Base-by-base conservation (phyloP, 768 basidiomycete genomes). In the Inosperma sp. region DNA sequence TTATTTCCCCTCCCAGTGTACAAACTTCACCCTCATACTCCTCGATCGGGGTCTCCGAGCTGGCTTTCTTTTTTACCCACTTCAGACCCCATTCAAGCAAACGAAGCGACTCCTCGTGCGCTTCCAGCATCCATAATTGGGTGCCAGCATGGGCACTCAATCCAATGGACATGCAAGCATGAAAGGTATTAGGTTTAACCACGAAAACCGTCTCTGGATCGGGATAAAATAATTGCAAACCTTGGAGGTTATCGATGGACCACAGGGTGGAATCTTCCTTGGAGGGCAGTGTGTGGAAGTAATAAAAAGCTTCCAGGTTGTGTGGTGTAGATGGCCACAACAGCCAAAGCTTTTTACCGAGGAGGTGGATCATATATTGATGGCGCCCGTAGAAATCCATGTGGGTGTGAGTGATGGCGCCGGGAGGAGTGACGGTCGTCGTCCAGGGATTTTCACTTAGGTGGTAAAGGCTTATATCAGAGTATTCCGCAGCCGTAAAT, bases 281-380 rank as follows among this genome's bases (percentile, higher is more conserved):
- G 4, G 48, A 1, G 2, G 7, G 14, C 21, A 21, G 31, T 4
- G 33, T 36, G 14, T 49, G 48, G 16, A n/a, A 5, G 0, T 14
- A 10, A 12, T 7, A 27, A 1, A 49, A 5, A 2, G 1, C 16
- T 13, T n/a, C 25, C 3, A 39, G 23, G 19, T 49, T 49, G 3
- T 49, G 17, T 0, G 2, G 4, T 3, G 48, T 25, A 16, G 48
- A 22, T 3, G 48, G 48, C 48, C 48, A 49, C 0, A 49, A 34
- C 7, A 49, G 26, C 48, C 48, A 49, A 7, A 49, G 5, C 27
- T 49, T 49, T 13, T 39, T 14, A 8, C 48, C 48, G 21, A 35
- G 26, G 5, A 49, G 22, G 14, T 49, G 48, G 1, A 49, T 16
- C 14, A 49, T 37, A 25, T 39, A 49, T 14, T 49, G 48, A 23